Evolutionary conservation across 108 stramenopile genomes (phyloP).

Genomic region (Skeletonema menzelii): DNA sequence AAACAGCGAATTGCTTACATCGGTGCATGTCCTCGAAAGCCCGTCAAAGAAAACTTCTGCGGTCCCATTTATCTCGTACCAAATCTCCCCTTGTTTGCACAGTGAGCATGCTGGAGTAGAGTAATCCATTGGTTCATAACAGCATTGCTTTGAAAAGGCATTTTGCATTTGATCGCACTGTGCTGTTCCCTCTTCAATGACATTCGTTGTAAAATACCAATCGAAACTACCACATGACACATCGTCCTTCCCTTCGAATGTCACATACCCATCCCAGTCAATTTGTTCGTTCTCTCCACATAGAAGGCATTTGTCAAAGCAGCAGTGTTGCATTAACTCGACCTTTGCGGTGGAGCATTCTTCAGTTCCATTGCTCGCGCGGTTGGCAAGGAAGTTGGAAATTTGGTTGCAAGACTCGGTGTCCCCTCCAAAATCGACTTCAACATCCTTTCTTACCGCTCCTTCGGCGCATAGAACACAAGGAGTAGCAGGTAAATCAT

Average conservation of each 20-base stretch:
- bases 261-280: conserved; percentile 45
- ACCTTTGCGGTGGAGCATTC: conserved; percentile 25
- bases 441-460: conserved; percentile 23
- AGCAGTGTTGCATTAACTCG: conserved; percentile 41
- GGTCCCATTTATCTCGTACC: conserved; percentile 40
- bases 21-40: conserved; percentile 29
- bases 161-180: conserved; percentile 29
- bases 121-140: conserved; percentile 44
- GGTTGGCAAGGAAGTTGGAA: conserved; percentile 27
- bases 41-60: conserved; percentile 30
- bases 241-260: conserved; percentile 25
- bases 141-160: conserved; percentile 26
- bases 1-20: conserved; percentile 41
- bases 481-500: conserved; percentile 31
- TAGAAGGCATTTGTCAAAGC: conserved; percentile 43
- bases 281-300: conserved; percentile 28
- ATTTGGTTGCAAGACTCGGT: conserved; percentile 38
- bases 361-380: conserved; percentile 42
- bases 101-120: conserved; percentile 42
- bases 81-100: conserved; percentile 39
- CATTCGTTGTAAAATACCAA: conserved; percentile 46
- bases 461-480: conserved; percentile 37
- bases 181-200: conserved; percentile 32
- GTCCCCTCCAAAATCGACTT: conserved; percentile 37
- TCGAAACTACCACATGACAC: conserved; percentile 47